A percentile compares a stretch with the other conserved stretches of the same genome.
Conservation (phyloP, 2,329 filamentous ascomycete species). For the Ceratocystis harringtonii region DNA sequence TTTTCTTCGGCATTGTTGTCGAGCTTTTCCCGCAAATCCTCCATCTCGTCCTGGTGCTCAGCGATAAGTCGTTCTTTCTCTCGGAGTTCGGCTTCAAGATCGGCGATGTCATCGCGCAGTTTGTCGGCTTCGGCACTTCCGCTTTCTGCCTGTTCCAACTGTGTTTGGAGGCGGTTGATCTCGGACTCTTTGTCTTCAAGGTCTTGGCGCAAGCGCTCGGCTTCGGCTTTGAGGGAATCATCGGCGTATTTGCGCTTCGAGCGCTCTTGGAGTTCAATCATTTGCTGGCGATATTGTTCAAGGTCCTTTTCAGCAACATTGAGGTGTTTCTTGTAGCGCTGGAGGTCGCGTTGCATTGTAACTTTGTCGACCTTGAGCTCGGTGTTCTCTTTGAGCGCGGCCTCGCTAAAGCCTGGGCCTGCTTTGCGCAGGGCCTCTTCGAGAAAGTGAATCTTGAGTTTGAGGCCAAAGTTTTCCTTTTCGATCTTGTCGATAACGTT, state of each 20-base stretch:
- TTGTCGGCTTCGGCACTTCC: constrained; percentile 25
- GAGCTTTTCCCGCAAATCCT: constrained; percentile 43
- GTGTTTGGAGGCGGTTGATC: constrained; percentile 44
- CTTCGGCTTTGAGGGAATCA: constrained; percentile 48
- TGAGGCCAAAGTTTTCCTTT: constrained; percentile 95
- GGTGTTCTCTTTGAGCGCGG: constrained; percentile 83
- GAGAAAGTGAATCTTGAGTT: constrained; percentile 92
- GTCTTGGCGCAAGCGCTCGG: constrained; percentile 41
- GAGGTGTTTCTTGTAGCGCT: constrained; percentile 72
- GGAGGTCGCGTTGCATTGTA: constrained; percentile 75
- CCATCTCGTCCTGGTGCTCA: constrained; percentile 60
- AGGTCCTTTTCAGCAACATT: constrained; percentile 71
- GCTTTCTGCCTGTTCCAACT: constrained; percentile 34
- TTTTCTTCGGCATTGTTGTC: constrained; percentile 32
- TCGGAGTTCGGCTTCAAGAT: constrained; percentile 59
- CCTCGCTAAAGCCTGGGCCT: constrained; percentile 78
- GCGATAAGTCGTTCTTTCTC: constrained; percentile 61
- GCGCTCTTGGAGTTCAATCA: constrained; percentile 69
- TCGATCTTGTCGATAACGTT: constrained; percentile 90
- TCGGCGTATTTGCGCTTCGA: constrained; percentile 62
- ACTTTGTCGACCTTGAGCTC: constrained; percentile 88
- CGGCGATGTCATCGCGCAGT: constrained; percentile 57
- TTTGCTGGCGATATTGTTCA: constrained; percentile 66
- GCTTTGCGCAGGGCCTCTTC: constrained; percentile 79
- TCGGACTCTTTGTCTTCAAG: constrained; percentile 45